phyloP scores from a whole-genome alignment of 2,329 filamentous ascomycete species.

The Aureobasidium sp. region DNA sequence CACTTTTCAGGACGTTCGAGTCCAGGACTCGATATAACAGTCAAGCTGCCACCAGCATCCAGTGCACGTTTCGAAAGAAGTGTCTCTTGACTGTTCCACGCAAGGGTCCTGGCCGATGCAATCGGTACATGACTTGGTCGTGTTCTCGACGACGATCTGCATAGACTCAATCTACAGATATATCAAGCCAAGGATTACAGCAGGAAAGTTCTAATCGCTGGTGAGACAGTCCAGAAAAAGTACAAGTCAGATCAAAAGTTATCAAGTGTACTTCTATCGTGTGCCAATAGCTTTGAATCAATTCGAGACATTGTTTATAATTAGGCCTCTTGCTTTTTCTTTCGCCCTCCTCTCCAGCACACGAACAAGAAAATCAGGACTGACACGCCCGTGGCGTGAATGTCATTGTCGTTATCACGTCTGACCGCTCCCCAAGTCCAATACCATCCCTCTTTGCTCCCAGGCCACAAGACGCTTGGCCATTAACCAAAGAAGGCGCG shows the following conservation, averaged over 20 bases:
- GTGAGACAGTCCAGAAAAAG: background rate
- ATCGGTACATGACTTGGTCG: background rate
- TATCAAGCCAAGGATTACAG: background rate
- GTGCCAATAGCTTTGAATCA: background rate
- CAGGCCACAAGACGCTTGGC: background rate
- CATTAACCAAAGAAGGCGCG: slow-evolving; percentile 31
- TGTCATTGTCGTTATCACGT: background rate
- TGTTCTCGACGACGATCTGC: background rate
- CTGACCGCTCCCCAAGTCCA: background rate
- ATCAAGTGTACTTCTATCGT: background rate
- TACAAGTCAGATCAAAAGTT: background rate
- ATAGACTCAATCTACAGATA: background rate
- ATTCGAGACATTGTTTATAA: background rate
- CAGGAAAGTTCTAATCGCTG: background rate
- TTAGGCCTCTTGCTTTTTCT: background rate
- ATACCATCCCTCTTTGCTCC: background rate
- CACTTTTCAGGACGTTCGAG: background rate
- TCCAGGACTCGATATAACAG: background rate
- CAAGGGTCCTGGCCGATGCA: background rate
- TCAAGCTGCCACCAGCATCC: background rate
- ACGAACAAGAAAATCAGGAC: background rate
- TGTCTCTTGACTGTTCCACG: background rate
- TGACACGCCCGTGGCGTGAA: background rate
- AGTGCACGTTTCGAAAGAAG: background rate
- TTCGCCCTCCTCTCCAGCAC: background rate